Conservation (phyloP, 1,284 basidiomycete species). For the Inonotus hispidus region DNA sequence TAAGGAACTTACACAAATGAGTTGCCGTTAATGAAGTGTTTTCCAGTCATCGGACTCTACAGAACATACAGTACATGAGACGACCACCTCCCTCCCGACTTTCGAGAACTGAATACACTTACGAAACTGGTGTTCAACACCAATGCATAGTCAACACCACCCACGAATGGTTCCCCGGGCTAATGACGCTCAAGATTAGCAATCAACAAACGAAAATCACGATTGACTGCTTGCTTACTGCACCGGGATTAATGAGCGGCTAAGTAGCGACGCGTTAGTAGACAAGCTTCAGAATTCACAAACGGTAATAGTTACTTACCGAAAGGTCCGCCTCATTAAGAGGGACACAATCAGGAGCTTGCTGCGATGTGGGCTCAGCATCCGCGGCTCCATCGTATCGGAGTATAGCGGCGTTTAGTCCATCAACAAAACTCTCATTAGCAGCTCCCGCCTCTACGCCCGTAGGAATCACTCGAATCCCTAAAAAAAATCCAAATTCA, state of each 20-base stretch:
- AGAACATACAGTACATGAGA: too few species aligned
- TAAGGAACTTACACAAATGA: conserved; percentile 16
- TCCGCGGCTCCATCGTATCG: conserved; percentile 31
- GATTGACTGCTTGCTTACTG: conserved; percentile 8
- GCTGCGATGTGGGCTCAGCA: conserved; percentile 27
- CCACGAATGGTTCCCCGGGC: conserved; percentile 25
- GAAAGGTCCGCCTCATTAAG: conserved; percentile 28
- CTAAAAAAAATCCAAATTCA: conserved; percentile 3
- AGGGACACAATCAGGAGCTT: conserved; percentile 17
- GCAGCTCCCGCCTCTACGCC: conserved; percentile 9
- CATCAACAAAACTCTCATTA: conserved; percentile 23
- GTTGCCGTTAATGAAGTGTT: conserved; percentile 19
- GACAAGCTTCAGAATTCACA: background rate
- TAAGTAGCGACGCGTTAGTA: conserved; percentile 12
- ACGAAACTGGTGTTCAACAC: conserved; percentile 23
- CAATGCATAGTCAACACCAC: conserved; percentile 27
- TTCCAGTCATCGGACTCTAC: conserved; percentile 1
- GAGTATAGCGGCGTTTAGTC: conserved; percentile 29
- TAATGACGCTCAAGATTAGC: background rate
- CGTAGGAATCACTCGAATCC: conserved; percentile 31
- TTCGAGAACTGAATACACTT: background rate
- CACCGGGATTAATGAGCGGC: conserved; percentile 25
- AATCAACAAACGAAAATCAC: background rate
- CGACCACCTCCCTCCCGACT: background rate
- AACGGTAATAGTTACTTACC: conserved; percentile 16